Evolutionary conservation across 805 yeast genomes (phyloP), one percentile per base, ranked within the genome.

Genomic region (Huiozyma naganishii): DNA sequence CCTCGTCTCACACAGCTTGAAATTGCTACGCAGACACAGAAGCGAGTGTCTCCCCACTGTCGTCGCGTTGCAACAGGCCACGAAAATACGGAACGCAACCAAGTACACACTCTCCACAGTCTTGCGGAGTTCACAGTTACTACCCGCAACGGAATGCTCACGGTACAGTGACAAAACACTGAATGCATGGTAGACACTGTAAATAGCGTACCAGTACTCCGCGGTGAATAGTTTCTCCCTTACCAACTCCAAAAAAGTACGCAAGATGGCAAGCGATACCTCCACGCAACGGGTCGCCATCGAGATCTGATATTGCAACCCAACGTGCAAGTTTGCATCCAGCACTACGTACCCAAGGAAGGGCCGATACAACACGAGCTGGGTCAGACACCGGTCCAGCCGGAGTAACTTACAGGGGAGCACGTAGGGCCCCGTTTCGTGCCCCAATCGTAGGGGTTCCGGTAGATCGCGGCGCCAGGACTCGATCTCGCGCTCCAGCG

Each of bases 161-260:
- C 23, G 23, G 39, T 51, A 86, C 55, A 81, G 85, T 12, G 85
- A 83, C 52, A 87, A 68, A 55, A 95, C 83, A 0, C 95, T 94
- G 47, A 87, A 87, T 2, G 94, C 80, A 64, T 85, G 86, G 59
- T 87, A 88, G 5, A 88, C 81, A 0, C 95, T 85, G 60, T 88
- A 88, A 56, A 84, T 83, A 6, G 92, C 79, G 57, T 86, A 88
- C 95, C 95, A 87, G 57, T 88, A 89, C 2, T 92, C 83, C 0
- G 95, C 95, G 50, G 80, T 76, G 35, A 88, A 66, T 61, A 85
- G 70, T 45, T 80, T 72, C 48, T 79, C 76, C 50, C 76, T 73
- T 48, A 83, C 79, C 87, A 88, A 77, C 55, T 82, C 87, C 52
- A 83, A 78, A 0, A 95, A 87, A 45, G 86, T 60, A 53, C 80